Conservation (phyloP, 2,329 filamentous ascomycete genomes). For the Fusarium palustre region DNA sequence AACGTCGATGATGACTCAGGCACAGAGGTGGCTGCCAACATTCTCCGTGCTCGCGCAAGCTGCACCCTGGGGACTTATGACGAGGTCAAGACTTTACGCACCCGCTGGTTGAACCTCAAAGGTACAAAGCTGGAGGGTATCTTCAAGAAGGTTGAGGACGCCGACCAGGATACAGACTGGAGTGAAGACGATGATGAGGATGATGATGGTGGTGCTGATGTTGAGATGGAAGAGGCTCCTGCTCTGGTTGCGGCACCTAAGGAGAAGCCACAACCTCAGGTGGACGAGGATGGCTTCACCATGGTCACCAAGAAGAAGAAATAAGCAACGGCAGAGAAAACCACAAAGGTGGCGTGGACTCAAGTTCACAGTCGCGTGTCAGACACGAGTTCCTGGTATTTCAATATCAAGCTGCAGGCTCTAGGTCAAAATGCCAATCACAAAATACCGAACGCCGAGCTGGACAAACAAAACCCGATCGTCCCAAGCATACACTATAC, state of each 20-base stretch:
- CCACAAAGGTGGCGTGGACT: slow-evolving; percentile 13
- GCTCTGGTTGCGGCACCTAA: slow-evolving; percentile 66
- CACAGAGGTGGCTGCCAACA: slow-evolving; percentile 76
- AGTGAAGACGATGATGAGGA: slow-evolving; percentile 71
- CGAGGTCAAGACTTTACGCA: slow-evolving; percentile 72
- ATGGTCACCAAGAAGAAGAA: slow-evolving; percentile 76
- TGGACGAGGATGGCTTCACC: slow-evolving; percentile 86
- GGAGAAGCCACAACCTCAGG: slow-evolving; percentile 75
- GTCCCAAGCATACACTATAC: slow-evolving; percentile 25
- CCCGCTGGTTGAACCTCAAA: slow-evolving; percentile 70
- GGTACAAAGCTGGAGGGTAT: slow-evolving; percentile 67
- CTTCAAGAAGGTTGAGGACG: slow-evolving; percentile 67
- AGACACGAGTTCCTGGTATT: slow-evolving; percentile 41
- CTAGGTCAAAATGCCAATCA: slow-evolving; percentile 38
- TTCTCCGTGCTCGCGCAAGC: slow-evolving; percentile 75
- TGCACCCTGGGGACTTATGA: slow-evolving; percentile 73
- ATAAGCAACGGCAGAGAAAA: slow-evolving; percentile 44
- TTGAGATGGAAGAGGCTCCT: slow-evolving; percentile 78
- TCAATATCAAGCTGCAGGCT: slow-evolving; percentile 44
- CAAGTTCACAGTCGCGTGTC: slow-evolving; percentile 11
- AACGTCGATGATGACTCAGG: slow-evolving; percentile 91
- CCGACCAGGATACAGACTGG: slow-evolving; percentile 70
- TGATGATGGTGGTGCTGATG: slow-evolving; percentile 66
- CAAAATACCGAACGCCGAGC: slow-evolving; percentile 51
- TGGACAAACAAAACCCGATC: slow-evolving; percentile 41